phyloP scores from a whole-genome alignment of 768 basidiomycete species.

The Omphalotus guepiniiformis region DNA sequence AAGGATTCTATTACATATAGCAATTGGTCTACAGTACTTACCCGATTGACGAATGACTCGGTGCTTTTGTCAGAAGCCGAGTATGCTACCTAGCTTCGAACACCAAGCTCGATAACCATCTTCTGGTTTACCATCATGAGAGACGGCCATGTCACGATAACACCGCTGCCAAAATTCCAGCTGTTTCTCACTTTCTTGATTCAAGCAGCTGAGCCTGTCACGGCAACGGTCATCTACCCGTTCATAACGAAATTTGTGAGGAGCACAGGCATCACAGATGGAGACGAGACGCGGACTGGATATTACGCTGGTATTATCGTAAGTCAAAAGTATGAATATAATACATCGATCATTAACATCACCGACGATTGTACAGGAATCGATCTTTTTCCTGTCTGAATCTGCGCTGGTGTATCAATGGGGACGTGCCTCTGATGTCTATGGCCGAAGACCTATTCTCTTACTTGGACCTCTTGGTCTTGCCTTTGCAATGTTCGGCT shows the following conservation, averaged over 20 bases:
- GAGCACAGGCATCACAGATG: slow-evolving; percentile 14
- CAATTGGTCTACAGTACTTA: no score
- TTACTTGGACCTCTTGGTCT: slow-evolving; percentile 27
- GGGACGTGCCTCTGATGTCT: slow-evolving; percentile 26
- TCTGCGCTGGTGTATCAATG: slow-evolving; percentile 22
- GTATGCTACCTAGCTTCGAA: no score
- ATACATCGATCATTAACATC: not conserved
- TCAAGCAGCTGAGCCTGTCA: slow-evolving; percentile 30
- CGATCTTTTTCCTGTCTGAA: slow-evolving; percentile 25
- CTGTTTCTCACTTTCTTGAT: slow-evolving; percentile 31
- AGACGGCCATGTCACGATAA: no score
- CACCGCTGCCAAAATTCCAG: slow-evolving; percentile 36
- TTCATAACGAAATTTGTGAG: slow-evolving; percentile 16
- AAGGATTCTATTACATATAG: no score
- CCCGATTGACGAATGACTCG: no score
- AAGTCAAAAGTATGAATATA: not conserved
- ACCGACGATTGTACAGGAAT: slow-evolving; percentile 17
- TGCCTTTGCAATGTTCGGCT: slow-evolving; percentile 21
- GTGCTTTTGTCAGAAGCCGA: no score
- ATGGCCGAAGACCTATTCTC: slow-evolving; percentile 27
- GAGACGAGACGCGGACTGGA: slow-evolving; percentile 16
- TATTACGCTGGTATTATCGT: slow-evolving; percentile 21
- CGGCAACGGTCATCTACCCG: slow-evolving; percentile 22
- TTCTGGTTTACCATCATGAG: no score
- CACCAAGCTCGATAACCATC: no score